These are phyloP conservation scores for Daldinia caldariorum DNA, from an alignment of 495 filamentous ascomycete species.

Conservation along the genomic window DNA sequence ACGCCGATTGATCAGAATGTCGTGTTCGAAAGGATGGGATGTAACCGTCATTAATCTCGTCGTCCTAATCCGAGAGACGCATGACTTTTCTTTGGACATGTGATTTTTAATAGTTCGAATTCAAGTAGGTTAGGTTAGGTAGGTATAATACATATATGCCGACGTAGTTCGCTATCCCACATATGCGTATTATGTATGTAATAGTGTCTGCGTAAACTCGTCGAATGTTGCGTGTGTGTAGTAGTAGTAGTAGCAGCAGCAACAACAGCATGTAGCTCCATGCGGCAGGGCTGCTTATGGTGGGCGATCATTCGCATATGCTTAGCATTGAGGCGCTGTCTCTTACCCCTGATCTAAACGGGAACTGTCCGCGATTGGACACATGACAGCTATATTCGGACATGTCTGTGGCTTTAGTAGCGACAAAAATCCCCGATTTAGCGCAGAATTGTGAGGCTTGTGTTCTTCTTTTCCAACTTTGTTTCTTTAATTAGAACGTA, in stretches of 20 bases:
- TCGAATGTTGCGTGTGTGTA: not conserved
- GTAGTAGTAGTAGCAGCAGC: not conserved
- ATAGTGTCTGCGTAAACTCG: not conserved
- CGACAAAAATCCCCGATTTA: constrained; percentile 2
- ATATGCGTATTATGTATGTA: not conserved
- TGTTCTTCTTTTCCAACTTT: not conserved
- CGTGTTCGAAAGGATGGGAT: not conserved
- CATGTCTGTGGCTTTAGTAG: constrained; percentile 1
- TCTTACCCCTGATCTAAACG: constrained; percentile 11
- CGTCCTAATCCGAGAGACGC: not conserved
- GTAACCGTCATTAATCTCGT: constrained; percentile 4
- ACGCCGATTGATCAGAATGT: not conserved
- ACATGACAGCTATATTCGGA: constrained; percentile 1
- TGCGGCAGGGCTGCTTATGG: constrained; percentile 12
- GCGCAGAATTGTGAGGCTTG: not conserved
- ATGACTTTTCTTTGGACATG: not conserved
- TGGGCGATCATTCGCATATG: not conserved
- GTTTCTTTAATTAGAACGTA: constrained; percentile 11
- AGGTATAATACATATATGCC: no score
- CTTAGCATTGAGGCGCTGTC: constrained; percentile 5
- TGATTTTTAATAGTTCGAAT: not conserved
- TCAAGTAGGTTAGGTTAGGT: no score
- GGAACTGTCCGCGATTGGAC: not conserved
- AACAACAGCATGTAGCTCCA: not conserved
- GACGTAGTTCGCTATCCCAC: not conserved